These are phyloP conservation scores for Colletotrichum kahawae DNA, from an alignment of 2,329 filamentous ascomycete genomes.

Conservation along the genomic window DNA sequence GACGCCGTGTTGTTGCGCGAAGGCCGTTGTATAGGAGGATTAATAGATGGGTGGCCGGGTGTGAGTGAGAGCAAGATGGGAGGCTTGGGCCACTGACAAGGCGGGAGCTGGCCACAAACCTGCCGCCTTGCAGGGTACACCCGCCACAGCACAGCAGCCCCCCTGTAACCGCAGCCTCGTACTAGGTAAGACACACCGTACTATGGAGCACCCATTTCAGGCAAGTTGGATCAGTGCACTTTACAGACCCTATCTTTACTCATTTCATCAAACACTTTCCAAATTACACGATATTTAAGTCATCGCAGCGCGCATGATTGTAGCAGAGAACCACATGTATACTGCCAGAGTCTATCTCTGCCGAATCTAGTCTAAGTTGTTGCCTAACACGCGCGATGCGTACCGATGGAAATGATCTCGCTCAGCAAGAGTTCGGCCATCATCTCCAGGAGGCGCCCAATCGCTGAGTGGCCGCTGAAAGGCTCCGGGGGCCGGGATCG, in stretches of 20 bases:
- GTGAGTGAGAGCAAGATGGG: conserved; percentile 18
- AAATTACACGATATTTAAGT: not conserved
- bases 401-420: not conserved
- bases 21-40: not conserved
- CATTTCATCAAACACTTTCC: not conserved
- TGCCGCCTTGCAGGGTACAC: conserved; percentile 19
- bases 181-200: not conserved
- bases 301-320: not conserved
- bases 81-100: conserved; percentile 22
- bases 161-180: conserved; percentile 20
- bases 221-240: not conserved
- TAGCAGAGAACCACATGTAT: not conserved
- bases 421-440: conserved; percentile 31
- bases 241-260: not conserved
- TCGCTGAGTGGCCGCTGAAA: conserved; percentile 35
- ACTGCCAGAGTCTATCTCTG: not conserved
- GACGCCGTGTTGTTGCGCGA: not conserved
- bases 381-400: not conserved
- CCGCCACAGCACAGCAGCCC: conserved; percentile 11
- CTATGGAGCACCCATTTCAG: not conserved
- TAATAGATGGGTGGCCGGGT: conserved; percentile 10
- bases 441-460: conserved; percentile 46
- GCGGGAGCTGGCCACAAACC: conserved; percentile 18
- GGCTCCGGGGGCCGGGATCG: conserved; percentile 33
- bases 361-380: not conserved